Evolutionary conservation across 2,329 filamentous ascomycete species (phyloP), one percentile per base, ranked within the genome.

Genomic region (Cordyceps tenuipes): DNA sequence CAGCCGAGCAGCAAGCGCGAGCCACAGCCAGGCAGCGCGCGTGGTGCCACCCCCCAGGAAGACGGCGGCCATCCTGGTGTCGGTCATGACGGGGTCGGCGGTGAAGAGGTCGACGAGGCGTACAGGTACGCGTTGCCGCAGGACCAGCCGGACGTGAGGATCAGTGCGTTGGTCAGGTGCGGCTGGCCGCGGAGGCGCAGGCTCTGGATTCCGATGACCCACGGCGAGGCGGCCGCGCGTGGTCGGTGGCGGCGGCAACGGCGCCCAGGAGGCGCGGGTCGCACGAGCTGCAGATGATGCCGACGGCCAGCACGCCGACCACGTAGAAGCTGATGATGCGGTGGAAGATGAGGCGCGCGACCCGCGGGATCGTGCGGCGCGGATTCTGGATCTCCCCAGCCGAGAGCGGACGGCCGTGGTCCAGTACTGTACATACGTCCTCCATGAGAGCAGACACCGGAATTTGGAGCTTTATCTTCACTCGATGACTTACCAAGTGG

Each of bases 331-430:
- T 73, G 0, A 85, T 86, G 36, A 91, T 76, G 53, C 88, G 85
- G 71, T 87, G 89, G 72, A 90, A 90, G 39, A 90, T 85, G 50
- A 84, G 84, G 64, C 88, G 89, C 74, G 82, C 89, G 1, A 88
- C 87, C 61, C 80, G 81, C 0, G 87, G 87, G 71, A 91, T 83
- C 34, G 84, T 81, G 26, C 73, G 71, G 47, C 86, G 80, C 2
- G 86, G 86, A 68, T 88, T 86, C 66, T 85, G 79, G 19, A 85
- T 81, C 71, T 89, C 86, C 49, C 76, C 77, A 2, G 75, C 72
- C 1, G 77, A 74, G 53, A 84, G 79, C 31, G 78, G 43, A 79
- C 68, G 43, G 71, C 67, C 2, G 70, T 66, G 47, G 70, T 68
- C 77, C 77, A 79, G 63, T 72, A 79, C 46, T 74, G 70, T 65